Conservation (phyloP, 257 asterid genomes). For the Rubia yunnanensis region DNA sequence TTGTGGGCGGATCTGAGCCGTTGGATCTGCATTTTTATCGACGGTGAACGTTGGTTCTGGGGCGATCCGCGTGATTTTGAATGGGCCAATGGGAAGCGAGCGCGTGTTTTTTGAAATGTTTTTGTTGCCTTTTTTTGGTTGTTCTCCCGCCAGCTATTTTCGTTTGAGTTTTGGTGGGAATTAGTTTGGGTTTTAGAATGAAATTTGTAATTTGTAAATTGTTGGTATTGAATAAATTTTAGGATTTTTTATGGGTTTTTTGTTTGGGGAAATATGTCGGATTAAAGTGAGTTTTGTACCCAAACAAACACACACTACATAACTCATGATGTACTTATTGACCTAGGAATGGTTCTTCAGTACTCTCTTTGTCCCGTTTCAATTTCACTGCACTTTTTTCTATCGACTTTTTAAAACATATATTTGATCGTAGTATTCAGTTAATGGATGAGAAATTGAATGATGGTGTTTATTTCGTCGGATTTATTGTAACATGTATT, state of each 20-base stretch:
- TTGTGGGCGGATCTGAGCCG: background rate
- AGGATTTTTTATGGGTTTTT: too few species aligned
- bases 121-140: background rate
- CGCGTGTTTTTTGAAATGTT: constrained; percentile 8
- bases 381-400: too few species aligned
- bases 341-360: background rate
- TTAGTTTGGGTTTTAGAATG: background rate
- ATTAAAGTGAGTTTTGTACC: background rate
- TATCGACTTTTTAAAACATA: too few species aligned
- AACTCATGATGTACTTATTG: background rate
- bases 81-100: constrained; percentile 24
- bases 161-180: background rate
- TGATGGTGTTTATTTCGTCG: too few species aligned
- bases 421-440: too few species aligned
- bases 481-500: too few species aligned
- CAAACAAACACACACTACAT: background rate
- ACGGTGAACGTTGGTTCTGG: background rate
- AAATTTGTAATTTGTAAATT: background rate
- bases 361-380: too few species aligned
- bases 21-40: constrained; percentile 18
- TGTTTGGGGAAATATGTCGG: background rate
- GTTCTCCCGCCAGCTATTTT: constrained; percentile 14
- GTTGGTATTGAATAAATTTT: background rate
- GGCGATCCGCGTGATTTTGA: constrained; percentile 21
- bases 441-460: too few species aligned